Percentiles rank a stretch among this genome's conserved stretches.
These are phyloP conservation scores for Picea sitchensis DNA, from an alignment of 75 land plant species.

Conservation along the genomic window DNA sequence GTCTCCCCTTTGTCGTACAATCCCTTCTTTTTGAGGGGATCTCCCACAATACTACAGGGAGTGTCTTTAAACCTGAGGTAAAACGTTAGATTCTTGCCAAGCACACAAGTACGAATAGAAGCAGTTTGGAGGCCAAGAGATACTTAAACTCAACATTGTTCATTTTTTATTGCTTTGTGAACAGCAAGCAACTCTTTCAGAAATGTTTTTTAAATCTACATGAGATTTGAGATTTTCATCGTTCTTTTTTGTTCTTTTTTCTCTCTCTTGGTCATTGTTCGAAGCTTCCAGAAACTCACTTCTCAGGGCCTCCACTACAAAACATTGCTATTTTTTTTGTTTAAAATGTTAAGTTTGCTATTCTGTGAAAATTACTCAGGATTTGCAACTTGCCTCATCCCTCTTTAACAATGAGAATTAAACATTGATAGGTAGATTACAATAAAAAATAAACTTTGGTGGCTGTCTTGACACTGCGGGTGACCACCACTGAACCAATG, in stretches of 20 bases:
- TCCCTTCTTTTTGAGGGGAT: constrained; percentile 36
- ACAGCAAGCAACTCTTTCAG: too few relatives aligned
- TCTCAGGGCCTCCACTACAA: not conserved
- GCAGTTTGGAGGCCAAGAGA: not conserved
- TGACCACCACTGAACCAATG: too few relatives aligned
- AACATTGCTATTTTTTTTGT: not conserved
- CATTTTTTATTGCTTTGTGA: not conserved
- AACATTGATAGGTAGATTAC: too few relatives aligned
- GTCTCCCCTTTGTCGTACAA: not conserved
- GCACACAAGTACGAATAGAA: not conserved
- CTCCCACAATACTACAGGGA: constrained; percentile 47
- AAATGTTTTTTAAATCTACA: not conserved
- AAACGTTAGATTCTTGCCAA: too few relatives aligned
- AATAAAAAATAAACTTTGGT: too few relatives aligned
- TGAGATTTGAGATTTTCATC: not conserved
- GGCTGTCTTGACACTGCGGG: too few relatives aligned
- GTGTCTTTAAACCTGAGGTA: constrained; percentile 29
- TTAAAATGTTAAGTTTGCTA: too few relatives aligned
- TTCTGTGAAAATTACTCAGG: too few relatives aligned
- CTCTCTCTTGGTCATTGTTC: not conserved
- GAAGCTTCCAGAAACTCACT: not conserved
- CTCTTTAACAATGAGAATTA: too few relatives aligned
- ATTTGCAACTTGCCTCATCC: too few relatives aligned
- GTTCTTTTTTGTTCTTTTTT: too few relatives aligned
- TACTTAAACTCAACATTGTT: not conserved